phyloP scores from a whole-genome alignment of 768 basidiomycete genomes.

The Termitomyces sp. region DNA sequence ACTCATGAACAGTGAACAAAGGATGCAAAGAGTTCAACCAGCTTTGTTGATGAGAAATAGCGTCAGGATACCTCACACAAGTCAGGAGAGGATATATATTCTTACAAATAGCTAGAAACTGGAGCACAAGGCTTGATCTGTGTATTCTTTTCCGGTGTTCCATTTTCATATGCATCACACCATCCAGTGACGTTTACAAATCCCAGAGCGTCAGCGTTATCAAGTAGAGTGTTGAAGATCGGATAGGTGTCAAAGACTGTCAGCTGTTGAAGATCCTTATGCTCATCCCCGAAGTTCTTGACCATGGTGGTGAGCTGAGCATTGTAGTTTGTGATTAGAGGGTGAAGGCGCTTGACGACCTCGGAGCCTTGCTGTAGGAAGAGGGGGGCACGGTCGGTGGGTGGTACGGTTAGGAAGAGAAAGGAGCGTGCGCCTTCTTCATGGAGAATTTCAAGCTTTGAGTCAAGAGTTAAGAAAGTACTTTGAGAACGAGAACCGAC shows the following conservation, averaged over 20 bases:
- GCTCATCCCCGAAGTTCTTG: conserved; percentile 30
- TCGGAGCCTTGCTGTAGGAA: conserved; percentile 30
- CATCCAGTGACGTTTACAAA: conserved; percentile 57
- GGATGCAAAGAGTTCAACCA: conserved; percentile 61
- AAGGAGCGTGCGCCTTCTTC: conserved; percentile 50
- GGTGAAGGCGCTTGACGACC: conserved; percentile 28
- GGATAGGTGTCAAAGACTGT: conserved; percentile 51
- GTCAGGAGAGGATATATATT: neutral
- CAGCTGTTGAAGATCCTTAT: conserved; percentile 37
- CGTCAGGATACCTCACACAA: neutral
- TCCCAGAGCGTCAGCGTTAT: conserved; percentile 45
- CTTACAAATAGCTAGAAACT: conserved; percentile 62
- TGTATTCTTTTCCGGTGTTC: conserved; percentile 45
- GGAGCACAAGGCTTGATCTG: conserved; percentile 55
- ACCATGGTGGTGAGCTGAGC: conserved; percentile 36
- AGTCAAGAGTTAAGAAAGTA: neutral
- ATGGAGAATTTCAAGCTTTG: conserved; percentile 43
- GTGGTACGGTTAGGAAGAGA: conserved; percentile 58
- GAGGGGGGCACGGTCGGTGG: conserved; percentile 50
- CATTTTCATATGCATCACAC: conserved; percentile 54
- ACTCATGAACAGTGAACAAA: conserved; percentile 60
- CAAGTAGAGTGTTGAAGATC: conserved; percentile 52
- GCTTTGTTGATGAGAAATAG: conserved; percentile 21
- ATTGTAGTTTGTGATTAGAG: conserved; percentile 45
- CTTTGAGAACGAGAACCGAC: neutral